A percentile compares a stretch with the other conserved stretches of the same genome.
These are phyloP conservation scores for Verticillium zaregamsianum DNA, from an alignment of 2,329 filamentous ascomycete species.

Conservation along the genomic window DNA sequence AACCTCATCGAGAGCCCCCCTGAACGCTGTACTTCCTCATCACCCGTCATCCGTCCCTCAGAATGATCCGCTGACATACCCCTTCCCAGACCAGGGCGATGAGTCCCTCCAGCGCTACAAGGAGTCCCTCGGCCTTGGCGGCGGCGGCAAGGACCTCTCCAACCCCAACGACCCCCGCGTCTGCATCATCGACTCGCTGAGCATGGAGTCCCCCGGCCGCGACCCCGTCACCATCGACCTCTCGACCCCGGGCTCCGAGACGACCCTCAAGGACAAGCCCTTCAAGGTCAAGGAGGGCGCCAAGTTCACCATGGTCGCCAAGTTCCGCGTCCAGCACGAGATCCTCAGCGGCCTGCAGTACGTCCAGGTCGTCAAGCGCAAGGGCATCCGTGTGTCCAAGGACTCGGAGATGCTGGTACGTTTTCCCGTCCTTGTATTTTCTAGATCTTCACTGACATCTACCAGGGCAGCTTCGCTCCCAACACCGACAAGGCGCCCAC, in stretches of 20 bases:
- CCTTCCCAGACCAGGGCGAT: slow-evolving; percentile 60
- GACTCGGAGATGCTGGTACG: slow-evolving; percentile 96
- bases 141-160: slow-evolving; percentile 66
- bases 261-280: slow-evolving; percentile 79
- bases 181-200: slow-evolving; percentile 89
- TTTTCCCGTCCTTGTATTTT: neutral
- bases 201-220: slow-evolving; percentile 80
- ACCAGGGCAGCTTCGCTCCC: slow-evolving; percentile 83
- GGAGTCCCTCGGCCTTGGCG: slow-evolving; percentile 83
- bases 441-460: slow-evolving; percentile 9
- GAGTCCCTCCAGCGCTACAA: slow-evolving; percentile 98
- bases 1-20: neutral
- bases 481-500: slow-evolving; percentile 82
- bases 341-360: slow-evolving; percentile 95
- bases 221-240: slow-evolving; percentile 86
- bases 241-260: slow-evolving; percentile 66
- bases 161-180: slow-evolving; percentile 80
- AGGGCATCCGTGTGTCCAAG: slow-evolving; percentile 83
- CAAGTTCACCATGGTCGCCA: slow-evolving; percentile 89
- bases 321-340: slow-evolving; percentile 95
- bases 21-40: neutral
- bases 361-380: slow-evolving; percentile 87
- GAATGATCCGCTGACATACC: neutral
- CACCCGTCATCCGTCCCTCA: neutral
- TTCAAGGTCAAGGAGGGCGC: slow-evolving; percentile 97